Evolutionary conservation across 225 moss, liverwort and hornwort genomes (phyloP), one percentile per base, ranked within the genome.

Genomic region (Bryoerythrophyllum caledonicum): DNA sequence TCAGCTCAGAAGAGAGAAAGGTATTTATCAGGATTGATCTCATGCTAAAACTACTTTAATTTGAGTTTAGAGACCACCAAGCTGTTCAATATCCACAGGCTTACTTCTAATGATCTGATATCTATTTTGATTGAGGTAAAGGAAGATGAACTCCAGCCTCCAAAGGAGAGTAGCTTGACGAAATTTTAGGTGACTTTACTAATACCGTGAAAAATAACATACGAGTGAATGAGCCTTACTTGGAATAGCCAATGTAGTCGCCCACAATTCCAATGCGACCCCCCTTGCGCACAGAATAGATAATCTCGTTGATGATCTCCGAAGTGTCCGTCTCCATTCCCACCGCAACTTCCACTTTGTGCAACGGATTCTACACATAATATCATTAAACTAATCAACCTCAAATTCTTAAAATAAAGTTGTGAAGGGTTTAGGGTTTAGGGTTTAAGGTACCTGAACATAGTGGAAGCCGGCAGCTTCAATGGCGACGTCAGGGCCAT

Each of bases 381-480:
- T 16, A 17, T 4, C 38, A 38, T 34, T 8, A 38, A 38, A 38
- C 9, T 8, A 10, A 38, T 38, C 10, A 38, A 38, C 38, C 38
- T 38, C 38, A 38, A n/a, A 1, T 38, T 38, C 38, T 38, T 17
- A 74, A 10, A 40, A 49, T 49, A 0, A 30, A 46, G 23, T 8
- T 60, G 40, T 60, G 2, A 67, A 60, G 28, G 28, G 60, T 10
- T 24, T 8, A 1, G 59, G 41, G 30, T 67, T 21, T 6, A 17
- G 17, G 44, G 44, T 13, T n/a, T 12, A 40, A 7, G 10, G 27
- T 52, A 80, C 83, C 70, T 78, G 77, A 10, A 85, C 86, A 63
- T 86, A 89, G 72, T 89, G 93, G 68, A 91, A 72, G 15, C 91
- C 91, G 13, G 87, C 93, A 14, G 82, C 85, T 48, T 93, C 91